These are phyloP conservation scores for Macrocystidia cucumis DNA, from an alignment of 1,284 basidiomycete species.

Conservation along the genomic window DNA sequence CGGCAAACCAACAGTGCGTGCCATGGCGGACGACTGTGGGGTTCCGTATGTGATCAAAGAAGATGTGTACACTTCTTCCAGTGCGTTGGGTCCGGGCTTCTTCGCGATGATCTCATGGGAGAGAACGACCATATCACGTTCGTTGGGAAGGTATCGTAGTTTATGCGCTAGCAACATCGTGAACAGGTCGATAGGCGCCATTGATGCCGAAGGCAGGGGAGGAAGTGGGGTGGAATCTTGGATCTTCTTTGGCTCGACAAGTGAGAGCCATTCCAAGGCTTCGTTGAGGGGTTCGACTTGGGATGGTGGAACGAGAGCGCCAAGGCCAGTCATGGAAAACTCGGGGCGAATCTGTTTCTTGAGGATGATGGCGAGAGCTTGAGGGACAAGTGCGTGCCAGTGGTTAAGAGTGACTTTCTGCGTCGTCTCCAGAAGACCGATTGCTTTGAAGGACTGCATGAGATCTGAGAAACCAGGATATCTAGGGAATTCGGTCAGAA, in stretches of 20 bases:
- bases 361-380: slow-evolving; percentile 13
- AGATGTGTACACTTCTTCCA: slow-evolving; percentile 63
- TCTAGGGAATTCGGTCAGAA: slow-evolving; percentile 26
- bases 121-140: slow-evolving; percentile 86
- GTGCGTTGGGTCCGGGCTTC: slow-evolving; percentile 5
- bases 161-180: slow-evolving; percentile 70
- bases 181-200: slow-evolving; percentile 73
- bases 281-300: slow-evolving; percentile 30
- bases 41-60: slow-evolving; percentile 71
- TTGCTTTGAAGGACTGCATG: slow-evolving; percentile 65
- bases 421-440: slow-evolving; percentile 63
- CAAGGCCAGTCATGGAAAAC: slow-evolving; percentile 31
- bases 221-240: slow-evolving; percentile 28
- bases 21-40: slow-evolving; percentile 72
- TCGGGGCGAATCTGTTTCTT: slow-evolving; percentile 6
- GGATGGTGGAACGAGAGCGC: slow-evolving; percentile 25
- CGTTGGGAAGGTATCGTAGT: slow-evolving; percentile 64
- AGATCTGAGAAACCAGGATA: slow-evolving; percentile 83
- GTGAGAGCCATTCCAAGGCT: slow-evolving; percentile 56
- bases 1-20: slow-evolving; percentile 82
- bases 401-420: slow-evolving; percentile 27
- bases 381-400: slow-evolving; percentile 38
- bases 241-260: slow-evolving; percentile 23
- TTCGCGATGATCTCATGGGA: slow-evolving; percentile 72
- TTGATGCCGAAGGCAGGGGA: slow-evolving; percentile 31